Evolutionary conservation across 139 green algal genomes (phyloP).

Genomic region (Chlamydomonas schloesseri): DNA sequence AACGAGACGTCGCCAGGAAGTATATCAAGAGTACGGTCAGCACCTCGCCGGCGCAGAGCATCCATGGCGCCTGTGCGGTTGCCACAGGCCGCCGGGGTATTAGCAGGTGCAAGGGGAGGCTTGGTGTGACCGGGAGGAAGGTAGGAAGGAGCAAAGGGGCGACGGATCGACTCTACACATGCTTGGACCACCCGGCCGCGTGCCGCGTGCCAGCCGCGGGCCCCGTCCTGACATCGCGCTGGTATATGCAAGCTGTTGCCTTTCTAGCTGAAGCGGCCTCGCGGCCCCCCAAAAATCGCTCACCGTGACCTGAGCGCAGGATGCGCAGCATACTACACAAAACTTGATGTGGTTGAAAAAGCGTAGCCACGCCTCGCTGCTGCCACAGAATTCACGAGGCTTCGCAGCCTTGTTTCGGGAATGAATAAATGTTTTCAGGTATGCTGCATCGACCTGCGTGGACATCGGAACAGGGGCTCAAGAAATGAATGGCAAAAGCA

Average conservation of each 20-base stretch:
- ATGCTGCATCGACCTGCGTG: constrained; percentile 33
- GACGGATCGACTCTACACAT: neutral
- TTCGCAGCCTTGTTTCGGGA: neutral
- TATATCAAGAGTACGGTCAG: constrained; percentile 61
- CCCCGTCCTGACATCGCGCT: too few relatives aligned
- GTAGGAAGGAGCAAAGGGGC: too few relatives aligned
- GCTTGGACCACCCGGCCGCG: neutral
- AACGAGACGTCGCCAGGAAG: constrained; percentile 46
- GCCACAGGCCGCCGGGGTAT: too few relatives aligned
- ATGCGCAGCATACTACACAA: constrained; percentile 47
- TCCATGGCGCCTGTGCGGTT: constrained; percentile 65
- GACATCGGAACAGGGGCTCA: too few relatives aligned
- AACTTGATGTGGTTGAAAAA: constrained; percentile 50
- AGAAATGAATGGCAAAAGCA: too few relatives aligned
- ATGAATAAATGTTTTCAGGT: constrained; percentile 46
- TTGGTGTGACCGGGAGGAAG: too few relatives aligned
- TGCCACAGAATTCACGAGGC: neutral
- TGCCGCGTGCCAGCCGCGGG: too few relatives aligned
- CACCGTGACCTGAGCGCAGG: constrained; percentile 51
- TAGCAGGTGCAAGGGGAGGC: too few relatives aligned
- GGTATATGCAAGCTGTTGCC: too few relatives aligned
- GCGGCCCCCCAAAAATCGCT: neutral
- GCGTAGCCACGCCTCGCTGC: constrained; percentile 13
- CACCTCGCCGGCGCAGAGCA: constrained; percentile 61
- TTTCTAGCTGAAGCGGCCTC: too few relatives aligned